These are phyloP conservation scores for Punctularia strigosozonata DNA, from an alignment of 768 basidiomycete species.

Conservation along the genomic window DNA sequence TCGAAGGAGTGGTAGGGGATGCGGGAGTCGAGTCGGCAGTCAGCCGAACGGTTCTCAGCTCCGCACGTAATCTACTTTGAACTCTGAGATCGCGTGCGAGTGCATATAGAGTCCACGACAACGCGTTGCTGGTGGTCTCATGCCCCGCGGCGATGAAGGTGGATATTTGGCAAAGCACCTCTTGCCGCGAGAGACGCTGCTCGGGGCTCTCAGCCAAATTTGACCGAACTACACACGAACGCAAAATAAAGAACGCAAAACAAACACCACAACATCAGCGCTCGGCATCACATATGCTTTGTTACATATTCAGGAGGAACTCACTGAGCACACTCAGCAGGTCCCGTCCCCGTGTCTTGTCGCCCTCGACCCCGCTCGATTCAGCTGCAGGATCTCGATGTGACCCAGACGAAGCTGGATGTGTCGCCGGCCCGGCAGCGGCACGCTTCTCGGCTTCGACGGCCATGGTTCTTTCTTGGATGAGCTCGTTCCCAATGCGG, in stretches of 20 bases:
- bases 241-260: conserved; percentile 1
- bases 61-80: conserved; percentile 37
- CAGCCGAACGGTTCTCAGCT: conserved; percentile 22
- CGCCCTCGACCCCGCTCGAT: conserved; percentile 17
- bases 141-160: conserved; percentile 57
- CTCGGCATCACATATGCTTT: neutral
- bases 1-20: conserved; percentile 1
- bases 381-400: too few species aligned
- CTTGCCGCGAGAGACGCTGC: conserved; percentile 41
- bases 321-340: conserved; percentile 43
- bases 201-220: conserved; percentile 34
- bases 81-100: conserved; percentile 32
- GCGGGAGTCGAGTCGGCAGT: too few species aligned
- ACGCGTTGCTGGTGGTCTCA: conserved; percentile 46
- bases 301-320: conserved; percentile 9
- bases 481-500: conserved; percentile 40
- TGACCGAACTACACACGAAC: conserved; percentile 36
- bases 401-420: neutral
- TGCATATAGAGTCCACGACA: conserved; percentile 54
- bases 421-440: conserved; percentile 6
- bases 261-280: neutral
- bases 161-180: conserved; percentile 50
- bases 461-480: conserved; percentile 34
- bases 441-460: conserved; percentile 17
- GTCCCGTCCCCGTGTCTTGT: conserved; percentile 31